Percentiles rank a stretch among this genome's conserved stretches.
phyloP scores from a whole-genome alignment of 78 protist genomes.

The Bodo saltans region DNA sequence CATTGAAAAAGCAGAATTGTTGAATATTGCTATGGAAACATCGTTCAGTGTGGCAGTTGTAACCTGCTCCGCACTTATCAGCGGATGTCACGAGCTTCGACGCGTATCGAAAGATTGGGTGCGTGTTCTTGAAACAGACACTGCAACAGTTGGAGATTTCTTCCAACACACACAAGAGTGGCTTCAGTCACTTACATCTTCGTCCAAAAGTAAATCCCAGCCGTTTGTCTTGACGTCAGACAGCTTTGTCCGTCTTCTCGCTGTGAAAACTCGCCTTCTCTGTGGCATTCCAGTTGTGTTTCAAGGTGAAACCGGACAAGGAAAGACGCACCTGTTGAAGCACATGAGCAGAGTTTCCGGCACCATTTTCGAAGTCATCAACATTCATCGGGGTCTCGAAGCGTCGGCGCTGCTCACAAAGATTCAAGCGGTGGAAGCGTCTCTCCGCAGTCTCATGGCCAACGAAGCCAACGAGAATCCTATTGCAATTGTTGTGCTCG shows the following conservation, averaged over 20 bases:
- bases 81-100: not conserved
- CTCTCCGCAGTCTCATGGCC: too few species aligned
- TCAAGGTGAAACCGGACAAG: slow-evolving; percentile 32
- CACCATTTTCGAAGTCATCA: slow-evolving; percentile 15
- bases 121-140: too few species aligned
- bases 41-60: not conserved
- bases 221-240: slow-evolving; percentile 22
- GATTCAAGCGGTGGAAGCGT: too few species aligned
- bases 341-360: slow-evolving; percentile 22
- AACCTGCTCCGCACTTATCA: not conserved
- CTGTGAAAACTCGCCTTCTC: slow-evolving; percentile 23
- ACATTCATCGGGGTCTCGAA: too few species aligned
- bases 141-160: not conserved
- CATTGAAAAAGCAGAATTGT: not conserved
- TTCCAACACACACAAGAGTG: not conserved
- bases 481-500: slow-evolving; percentile 23
- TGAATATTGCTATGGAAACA: not conserved
- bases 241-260: slow-evolving; percentile 30
- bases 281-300: slow-evolving; percentile 25
- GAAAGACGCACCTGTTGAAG: slow-evolving; percentile 19
- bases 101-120: too few species aligned
- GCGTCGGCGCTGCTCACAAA: too few species aligned
- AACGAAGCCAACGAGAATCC: too few species aligned
- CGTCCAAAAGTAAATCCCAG: not conserved
- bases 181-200: not conserved